A percentile compares a stretch with the other conserved stretches of the same genome.
Evolutionary conservation across 495 filamentous ascomycete species (phyloP).

Genomic region (Cercophora samala): DNA sequence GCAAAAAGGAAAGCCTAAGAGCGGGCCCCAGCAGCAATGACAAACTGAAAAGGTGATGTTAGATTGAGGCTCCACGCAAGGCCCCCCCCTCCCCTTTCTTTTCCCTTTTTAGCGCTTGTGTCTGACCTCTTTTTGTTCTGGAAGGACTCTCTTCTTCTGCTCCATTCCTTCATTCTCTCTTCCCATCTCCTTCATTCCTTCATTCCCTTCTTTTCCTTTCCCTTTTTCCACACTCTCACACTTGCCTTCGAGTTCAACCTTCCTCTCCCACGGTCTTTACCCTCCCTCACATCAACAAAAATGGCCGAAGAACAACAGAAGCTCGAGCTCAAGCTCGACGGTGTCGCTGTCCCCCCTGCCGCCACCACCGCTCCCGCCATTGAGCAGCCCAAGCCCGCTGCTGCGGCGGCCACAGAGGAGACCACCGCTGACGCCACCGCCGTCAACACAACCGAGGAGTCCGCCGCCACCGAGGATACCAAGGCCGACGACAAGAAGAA

Average conservation of each 20-base stretch:
- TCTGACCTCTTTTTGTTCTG: neutral
- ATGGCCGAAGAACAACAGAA: slow-evolving; percentile 1
- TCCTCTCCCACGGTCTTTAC: neutral
- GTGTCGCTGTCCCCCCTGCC: neutral
- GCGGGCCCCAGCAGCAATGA: slow-evolving; percentile 1
- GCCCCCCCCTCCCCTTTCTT: too few relatives aligned
- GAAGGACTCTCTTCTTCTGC: neutral
- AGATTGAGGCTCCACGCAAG: neutral
- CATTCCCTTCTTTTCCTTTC: neutral
- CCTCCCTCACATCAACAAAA: neutral
- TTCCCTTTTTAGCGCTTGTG: neutral
- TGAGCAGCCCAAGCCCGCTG: neutral
- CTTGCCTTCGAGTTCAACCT: neutral
- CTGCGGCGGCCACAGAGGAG: neutral
- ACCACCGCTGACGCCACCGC: neutral
- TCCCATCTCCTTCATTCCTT: neutral
- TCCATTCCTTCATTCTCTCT: neutral
- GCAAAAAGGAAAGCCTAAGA: neutral
- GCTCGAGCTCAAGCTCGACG: slow-evolving; percentile 2
- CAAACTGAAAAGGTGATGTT: slow-evolving; percentile 1
- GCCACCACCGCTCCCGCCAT: neutral
- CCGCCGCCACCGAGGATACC: neutral
- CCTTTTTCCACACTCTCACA: neutral
- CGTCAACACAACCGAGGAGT: neutral
- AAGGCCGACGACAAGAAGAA: neutral